Conservation (phyloP, 257 asterid species). For the Ajuga chamaepitys region DNA sequence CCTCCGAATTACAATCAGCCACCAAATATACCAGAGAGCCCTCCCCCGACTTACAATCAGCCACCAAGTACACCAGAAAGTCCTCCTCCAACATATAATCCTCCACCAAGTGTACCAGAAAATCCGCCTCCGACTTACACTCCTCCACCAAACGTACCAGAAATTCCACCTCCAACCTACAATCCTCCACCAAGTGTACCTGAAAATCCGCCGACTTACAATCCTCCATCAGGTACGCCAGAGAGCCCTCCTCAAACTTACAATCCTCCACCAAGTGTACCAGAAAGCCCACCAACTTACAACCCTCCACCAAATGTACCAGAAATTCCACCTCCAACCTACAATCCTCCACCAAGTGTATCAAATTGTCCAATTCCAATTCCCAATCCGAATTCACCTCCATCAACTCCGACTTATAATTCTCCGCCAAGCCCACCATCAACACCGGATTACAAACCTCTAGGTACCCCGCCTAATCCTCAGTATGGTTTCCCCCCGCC, state of each 20-base stretch:
- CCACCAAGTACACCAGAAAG: neutral
- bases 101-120: neutral
- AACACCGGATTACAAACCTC: neutral
- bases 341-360: neutral
- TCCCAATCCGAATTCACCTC: neutral
- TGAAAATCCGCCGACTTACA: neutral
- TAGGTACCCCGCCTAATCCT: neutral
- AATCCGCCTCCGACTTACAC: neutral
- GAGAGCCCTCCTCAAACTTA: neutral
- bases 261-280: neutral
- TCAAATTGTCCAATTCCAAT: neutral
- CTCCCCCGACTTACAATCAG: neutral
- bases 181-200: neutral
- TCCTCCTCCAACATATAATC: neutral
- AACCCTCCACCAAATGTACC: neutral
- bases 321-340: neutral
- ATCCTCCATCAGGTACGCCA: neutral
- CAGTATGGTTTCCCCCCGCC: slow-evolving; percentile 3
- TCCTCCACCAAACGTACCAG: neutral
- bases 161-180: neutral
- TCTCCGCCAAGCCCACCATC: neutral
- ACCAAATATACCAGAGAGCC: neutral
- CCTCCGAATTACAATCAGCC: neutral
- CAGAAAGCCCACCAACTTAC: neutral
- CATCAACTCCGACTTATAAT: neutral